Conservation (phyloP, 768 basidiomycete species). For the Phlegmacium glaucopus region DNA sequence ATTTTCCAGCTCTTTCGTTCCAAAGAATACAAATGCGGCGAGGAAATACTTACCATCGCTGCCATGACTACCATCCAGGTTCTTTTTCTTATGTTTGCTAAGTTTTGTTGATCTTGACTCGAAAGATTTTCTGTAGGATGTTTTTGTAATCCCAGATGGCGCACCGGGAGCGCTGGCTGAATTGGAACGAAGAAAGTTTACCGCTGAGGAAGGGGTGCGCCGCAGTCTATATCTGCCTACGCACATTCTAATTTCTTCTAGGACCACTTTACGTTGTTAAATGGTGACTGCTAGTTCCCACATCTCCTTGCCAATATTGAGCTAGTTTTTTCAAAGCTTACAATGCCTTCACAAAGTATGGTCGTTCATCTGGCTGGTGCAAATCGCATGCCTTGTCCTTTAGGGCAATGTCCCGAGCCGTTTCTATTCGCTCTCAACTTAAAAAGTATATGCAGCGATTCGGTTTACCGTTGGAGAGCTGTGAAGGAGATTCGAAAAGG, state of each 20-base stretch:
- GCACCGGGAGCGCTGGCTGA: conserved; percentile 84
- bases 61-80: conserved; percentile 95
- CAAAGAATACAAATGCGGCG: conserved; percentile 83
- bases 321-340: conserved; percentile 53
- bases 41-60: conserved; percentile 93
- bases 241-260: conserved; percentile 22
- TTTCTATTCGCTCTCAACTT: conserved; percentile 93
- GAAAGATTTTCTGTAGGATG: conserved; percentile 51
- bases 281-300: conserved; percentile 49
- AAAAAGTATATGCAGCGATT: conserved; percentile 95
- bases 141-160: conserved; percentile 86
- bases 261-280: conserved; percentile 94
- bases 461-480: conserved; percentile 76
- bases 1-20: conserved; percentile 74
- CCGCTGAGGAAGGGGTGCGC: conserved; percentile 93
- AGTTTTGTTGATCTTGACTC: neutral
- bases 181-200: conserved; percentile 92
- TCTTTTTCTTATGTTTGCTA: conserved; percentile 2
- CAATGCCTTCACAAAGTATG: conserved; percentile 86
- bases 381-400: conserved; percentile 90
- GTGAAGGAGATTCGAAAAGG: conserved; percentile 82
- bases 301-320: neutral
- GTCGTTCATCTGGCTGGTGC: conserved; percentile 89
- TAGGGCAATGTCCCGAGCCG: conserved; percentile 88
- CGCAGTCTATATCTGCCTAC: neutral